These are phyloP conservation scores for Lotus japonicus DNA, from an alignment of 306 rosid genomes.

Conservation along the genomic window DNA sequence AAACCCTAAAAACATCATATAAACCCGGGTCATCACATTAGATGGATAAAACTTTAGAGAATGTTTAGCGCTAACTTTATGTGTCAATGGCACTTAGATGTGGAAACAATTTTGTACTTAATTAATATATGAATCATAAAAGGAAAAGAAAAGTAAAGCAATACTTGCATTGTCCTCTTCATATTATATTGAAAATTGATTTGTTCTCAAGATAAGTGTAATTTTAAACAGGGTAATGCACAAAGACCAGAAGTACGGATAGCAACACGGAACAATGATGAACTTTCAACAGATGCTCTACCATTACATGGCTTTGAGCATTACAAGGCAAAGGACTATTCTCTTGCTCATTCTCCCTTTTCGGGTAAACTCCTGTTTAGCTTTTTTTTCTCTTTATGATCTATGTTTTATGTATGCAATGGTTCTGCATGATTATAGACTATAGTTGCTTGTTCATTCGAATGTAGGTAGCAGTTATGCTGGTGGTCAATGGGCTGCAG, in stretches of 20 bases:
- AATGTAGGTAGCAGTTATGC: slow-evolving; percentile 83
- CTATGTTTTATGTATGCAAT: slow-evolving; percentile 20
- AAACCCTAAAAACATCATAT: no score
- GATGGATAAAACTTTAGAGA: not conserved
- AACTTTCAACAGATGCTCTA: slow-evolving; percentile 75
- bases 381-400: slow-evolving; percentile 1
- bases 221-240: slow-evolving; percentile 69
- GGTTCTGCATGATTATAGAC: slow-evolving; percentile 12
- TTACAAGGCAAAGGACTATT: slow-evolving; percentile 88
- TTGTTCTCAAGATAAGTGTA: slow-evolving; percentile 20
- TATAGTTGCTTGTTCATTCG: slow-evolving; percentile 27
- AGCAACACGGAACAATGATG: slow-evolving; percentile 79
- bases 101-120: not conserved
- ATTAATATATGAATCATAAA: not conserved
- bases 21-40: no score
- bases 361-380: slow-evolving; percentile 50
- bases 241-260: slow-evolving; percentile 86
- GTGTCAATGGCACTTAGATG: not conserved
- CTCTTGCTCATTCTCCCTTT: slow-evolving; percentile 83
- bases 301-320: slow-evolving; percentile 88
- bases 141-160: not conserved
- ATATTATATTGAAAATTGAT: not conserved
- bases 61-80: not conserved
- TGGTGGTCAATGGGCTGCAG: slow-evolving; percentile 87
- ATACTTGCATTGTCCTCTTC: not conserved